Percentiles rank a stretch among this genome's conserved stretches.
Evolutionary conservation across 345 rosid species (phyloP).

Genomic region (Moricandia moricandioides): DNA sequence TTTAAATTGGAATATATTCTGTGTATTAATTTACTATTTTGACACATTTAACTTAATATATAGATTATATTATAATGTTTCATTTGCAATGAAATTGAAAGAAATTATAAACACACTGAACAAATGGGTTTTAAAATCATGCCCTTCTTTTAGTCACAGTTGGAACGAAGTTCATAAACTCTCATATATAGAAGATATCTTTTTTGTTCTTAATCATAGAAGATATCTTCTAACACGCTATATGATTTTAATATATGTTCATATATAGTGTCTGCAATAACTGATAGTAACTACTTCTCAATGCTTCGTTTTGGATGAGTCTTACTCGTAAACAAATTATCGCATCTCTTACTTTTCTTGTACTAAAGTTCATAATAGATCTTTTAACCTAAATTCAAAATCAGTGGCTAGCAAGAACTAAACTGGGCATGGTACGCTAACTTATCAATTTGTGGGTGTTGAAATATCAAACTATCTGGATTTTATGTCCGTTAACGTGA

Average conservation of each 20-base stretch:
- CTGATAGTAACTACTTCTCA: not conserved
- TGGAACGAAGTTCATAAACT: too few relatives aligned
- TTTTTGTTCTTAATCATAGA: too few relatives aligned
- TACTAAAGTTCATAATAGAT: not conserved
- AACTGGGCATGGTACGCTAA: too few relatives aligned
- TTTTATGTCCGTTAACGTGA: slow-evolving; percentile 13
- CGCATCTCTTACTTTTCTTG: not conserved
- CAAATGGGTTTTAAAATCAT: too few relatives aligned
- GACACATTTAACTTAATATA: not conserved
- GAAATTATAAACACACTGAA: not conserved
- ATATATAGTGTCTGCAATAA: not conserved
- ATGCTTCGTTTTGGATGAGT: not conserved
- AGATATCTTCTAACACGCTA: not conserved
- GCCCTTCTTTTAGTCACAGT: not conserved
- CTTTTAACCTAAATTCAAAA: too few relatives aligned
- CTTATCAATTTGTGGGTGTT: not conserved
- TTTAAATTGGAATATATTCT: not conserved
- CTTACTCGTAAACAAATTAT: not conserved
- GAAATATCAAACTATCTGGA: slow-evolving; percentile 1
- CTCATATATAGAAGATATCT: too few relatives aligned
- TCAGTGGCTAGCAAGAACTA: too few relatives aligned
- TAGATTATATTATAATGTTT: not conserved
- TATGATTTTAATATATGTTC: not conserved
- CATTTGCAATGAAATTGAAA: not conserved
- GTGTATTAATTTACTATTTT: not conserved